Base-by-base conservation (phyloP, 768 basidiomycete genomes). In the Leccinum aurantiacum region DNA sequence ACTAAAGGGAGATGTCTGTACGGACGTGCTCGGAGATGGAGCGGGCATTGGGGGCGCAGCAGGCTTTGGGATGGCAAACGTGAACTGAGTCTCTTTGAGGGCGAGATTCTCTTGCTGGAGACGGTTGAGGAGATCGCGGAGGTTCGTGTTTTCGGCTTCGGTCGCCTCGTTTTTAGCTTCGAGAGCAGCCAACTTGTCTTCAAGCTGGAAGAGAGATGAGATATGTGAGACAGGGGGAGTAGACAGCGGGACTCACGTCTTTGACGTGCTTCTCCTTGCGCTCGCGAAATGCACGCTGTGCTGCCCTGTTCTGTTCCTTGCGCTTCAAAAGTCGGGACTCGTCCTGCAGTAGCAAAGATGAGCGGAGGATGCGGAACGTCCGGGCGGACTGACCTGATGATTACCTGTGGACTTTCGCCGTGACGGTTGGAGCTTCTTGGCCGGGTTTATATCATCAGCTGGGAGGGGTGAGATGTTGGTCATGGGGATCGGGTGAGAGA, bases 181-280 rank as follows among this genome's bases (percentile, higher is more conserved):
- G 24, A 98, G 86, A 44, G 85, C 88, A 3, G 90, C 86, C 19
- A 98, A 87, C 71, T 95, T 87, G 73, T 95, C 93, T 73, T 98
- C 96, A 56, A 98, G 80, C 91, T 97, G 49, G 19, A 29, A 33
- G 29, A 31, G 27, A 31, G 27, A 35, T 56, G 58, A 60, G 65
- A 54, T 52, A 14, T 9, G 29, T 22, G 54, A 59, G 63, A 62
- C 47, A 58, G 51, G 64, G 56, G 63, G 13, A 22, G 41, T 47
- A 33, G 7, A 27, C 17, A 9, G 1, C 15, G 10, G 27, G 9
- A 82, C 93, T 78, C 69, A 97, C 95, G 72, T 97, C 95, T 71
- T 93, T 94, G 64, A 98, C 93, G 73, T 97, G 95, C 68, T 92
- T 93, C 77, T 99, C 96, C 76, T 98, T 95, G 62, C 96, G 84